phyloP scores from a whole-genome alignment of 1,284 basidiomycete species.

The Coniferiporia sulphurascens region DNA sequence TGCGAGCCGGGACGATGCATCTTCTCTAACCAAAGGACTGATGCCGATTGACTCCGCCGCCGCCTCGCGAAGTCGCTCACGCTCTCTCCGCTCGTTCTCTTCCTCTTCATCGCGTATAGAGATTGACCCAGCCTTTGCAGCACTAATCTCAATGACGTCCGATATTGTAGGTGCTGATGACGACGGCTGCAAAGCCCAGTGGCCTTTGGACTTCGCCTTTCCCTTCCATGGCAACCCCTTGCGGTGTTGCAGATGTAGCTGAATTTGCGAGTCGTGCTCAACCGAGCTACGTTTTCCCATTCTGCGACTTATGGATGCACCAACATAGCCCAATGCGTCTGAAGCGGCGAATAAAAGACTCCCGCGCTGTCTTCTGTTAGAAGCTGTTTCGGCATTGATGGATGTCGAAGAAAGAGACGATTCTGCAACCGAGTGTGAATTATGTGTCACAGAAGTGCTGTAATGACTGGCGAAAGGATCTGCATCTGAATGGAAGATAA shows the following conservation, averaged over 20 bases:
- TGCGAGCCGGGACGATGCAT: constrained; percentile 18
- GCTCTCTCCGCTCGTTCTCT: constrained; percentile 63
- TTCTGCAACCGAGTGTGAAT: not conserved
- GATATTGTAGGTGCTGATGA: constrained; percentile 9
- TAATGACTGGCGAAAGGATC: constrained; percentile 18
- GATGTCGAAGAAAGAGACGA: not conserved
- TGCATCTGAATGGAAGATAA: constrained; percentile 10
- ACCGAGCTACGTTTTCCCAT: constrained; percentile 6
- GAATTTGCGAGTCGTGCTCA: not conserved
- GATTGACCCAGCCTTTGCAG: constrained; percentile 22
- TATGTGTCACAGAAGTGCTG: constrained; percentile 1
- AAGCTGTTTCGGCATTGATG: not conserved
- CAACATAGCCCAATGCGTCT: constrained; percentile 15
- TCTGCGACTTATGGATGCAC: constrained; percentile 12
- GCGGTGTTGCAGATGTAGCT: constrained; percentile 8
- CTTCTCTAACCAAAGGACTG: constrained; percentile 32
- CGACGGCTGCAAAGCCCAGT: constrained; percentile 18
- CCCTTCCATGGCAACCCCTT: constrained; percentile 17
- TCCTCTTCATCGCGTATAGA: constrained; percentile 26
- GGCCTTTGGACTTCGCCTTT: constrained; percentile 16
- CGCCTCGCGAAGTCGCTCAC: constrained; percentile 62
- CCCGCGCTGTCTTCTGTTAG: constrained; percentile 12
- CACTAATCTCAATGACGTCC: constrained; percentile 68
- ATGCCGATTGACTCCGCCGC: constrained; percentile 74
- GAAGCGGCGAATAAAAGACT: constrained; percentile 15